Conservation (phyloP, 1,284 basidiomycete species). For the Apiotrichum akiyoshidainum region DNA sequence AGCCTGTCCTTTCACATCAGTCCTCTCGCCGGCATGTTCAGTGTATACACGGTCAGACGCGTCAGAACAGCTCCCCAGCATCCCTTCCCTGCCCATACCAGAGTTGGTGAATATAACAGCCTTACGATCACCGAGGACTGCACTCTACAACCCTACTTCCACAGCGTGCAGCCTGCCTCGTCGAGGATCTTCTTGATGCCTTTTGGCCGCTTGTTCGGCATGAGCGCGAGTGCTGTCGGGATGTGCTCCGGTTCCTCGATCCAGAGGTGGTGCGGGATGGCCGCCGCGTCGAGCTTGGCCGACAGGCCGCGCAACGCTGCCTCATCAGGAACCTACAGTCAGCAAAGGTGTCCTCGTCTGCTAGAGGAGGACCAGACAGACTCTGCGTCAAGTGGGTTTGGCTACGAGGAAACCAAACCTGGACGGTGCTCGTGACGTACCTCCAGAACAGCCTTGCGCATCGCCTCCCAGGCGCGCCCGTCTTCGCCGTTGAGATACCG, state of each 20-base stretch:
- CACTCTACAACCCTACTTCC: conserved; percentile 23
- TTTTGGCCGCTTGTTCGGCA: conserved; percentile 54
- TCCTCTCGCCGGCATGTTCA: no score
- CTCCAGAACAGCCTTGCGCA: conserved; percentile 47
- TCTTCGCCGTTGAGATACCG: conserved; percentile 40
- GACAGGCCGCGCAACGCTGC: conserved; percentile 36
- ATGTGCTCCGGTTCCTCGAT: conserved; percentile 55
- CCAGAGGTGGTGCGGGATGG: conserved; percentile 52
- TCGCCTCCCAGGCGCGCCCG: conserved; percentile 37
- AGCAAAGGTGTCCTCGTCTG: neutral
- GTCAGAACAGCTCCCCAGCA: no score
- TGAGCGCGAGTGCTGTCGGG: conserved; percentile 54
- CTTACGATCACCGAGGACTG: no score
- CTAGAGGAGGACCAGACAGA: no score
- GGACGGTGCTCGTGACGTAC: conserved; percentile 22
- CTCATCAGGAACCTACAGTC: conserved; percentile 40
- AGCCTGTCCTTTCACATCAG: no score
- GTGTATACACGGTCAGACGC: no score
- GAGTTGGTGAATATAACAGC: no score
- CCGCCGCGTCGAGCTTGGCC: conserved; percentile 32
- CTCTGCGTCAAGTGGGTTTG: no score
- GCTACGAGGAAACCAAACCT: no score
- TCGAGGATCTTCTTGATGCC: conserved; percentile 51
- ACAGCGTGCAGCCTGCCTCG: conserved; percentile 43
- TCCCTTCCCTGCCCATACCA: no score